These are phyloP conservation scores for Pichia sp. DNA, from an alignment of 1,139 yeast genomes.

Conservation along the genomic window DNA sequence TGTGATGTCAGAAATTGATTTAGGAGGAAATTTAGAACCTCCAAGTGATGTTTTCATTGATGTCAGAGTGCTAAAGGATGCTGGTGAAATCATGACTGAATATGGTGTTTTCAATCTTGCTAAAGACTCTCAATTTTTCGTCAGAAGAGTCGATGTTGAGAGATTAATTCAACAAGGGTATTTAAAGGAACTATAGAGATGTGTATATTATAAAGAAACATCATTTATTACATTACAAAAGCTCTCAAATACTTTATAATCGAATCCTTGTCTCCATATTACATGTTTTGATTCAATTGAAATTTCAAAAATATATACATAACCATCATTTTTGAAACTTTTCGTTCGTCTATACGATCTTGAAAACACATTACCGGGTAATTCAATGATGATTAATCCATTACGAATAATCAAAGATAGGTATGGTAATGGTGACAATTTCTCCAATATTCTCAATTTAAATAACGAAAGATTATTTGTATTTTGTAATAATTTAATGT, in stretches of 20 bases:
- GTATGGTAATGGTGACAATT: conserved; percentile 8
- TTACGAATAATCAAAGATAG: conserved; percentile 2
- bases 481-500: not conserved
- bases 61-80: conserved; percentile 89
- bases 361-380: conserved; percentile 25
- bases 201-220: not conserved
- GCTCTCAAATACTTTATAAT: conserved; percentile 29
- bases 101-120: conserved; percentile 94
- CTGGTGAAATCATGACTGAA: conserved; percentile 97
- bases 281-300: not conserved
- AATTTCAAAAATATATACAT: conserved; percentile 7
- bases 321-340: conserved; percentile 4
- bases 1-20: conserved; percentile 78
- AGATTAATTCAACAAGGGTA: conserved; percentile 93
- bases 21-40: conserved; percentile 85
- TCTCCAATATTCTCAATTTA: not conserved
- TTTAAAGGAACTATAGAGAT: conserved; percentile 60
- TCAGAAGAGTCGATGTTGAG: conserved; percentile 91
- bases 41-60: conserved; percentile 92
- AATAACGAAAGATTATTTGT: not conserved
- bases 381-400: not conserved
- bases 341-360: conserved; percentile 24
- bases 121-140: conserved; percentile 95
- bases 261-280: conserved; percentile 28
- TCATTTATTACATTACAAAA: conserved; percentile 19